Evolutionary conservation across 2,329 filamentous ascomycete species (phyloP).

Genomic region (Epichloe bromicola): DNA sequence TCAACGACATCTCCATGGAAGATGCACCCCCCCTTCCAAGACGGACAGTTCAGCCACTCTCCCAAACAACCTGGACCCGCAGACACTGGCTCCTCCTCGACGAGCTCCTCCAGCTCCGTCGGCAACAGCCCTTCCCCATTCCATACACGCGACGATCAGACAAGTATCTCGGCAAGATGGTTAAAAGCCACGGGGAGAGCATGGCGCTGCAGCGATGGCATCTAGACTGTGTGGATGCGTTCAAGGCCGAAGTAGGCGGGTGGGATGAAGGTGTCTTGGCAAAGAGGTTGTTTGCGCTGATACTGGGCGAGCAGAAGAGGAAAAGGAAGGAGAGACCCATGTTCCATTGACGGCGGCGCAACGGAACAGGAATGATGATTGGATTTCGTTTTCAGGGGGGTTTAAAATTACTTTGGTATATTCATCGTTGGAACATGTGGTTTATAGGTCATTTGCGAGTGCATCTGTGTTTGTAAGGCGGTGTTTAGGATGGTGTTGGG

Average conservation of each 20-base stretch:
- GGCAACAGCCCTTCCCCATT: conserved; percentile 23
- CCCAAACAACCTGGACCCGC: conserved; percentile 33
- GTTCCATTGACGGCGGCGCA: conserved; percentile 16
- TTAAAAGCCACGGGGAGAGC: conserved; percentile 32
- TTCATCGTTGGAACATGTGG: too few relatives aligned
- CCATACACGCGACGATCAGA: conserved; percentile 17
- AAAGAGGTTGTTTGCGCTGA: conserved; percentile 38
- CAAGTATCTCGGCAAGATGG: conserved; percentile 33
- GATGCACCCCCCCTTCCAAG: conserved; percentile 14
- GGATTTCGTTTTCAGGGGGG: background rate
- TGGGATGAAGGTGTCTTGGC: conserved; percentile 38
- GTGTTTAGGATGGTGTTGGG: too few relatives aligned
- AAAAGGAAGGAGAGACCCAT: conserved; percentile 12
- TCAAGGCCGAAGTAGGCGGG: conserved; percentile 31
- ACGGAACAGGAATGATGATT: background rate
- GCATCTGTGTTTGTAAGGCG: too few relatives aligned
- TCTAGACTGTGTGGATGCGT: conserved; percentile 43
- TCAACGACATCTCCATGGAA: conserved; percentile 14
- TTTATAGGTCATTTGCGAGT: too few relatives aligned
- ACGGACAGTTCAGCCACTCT: conserved; percentile 17
- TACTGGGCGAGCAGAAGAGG: conserved; percentile 34
- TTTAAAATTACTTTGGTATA: background rate
- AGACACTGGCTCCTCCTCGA: conserved; percentile 42
- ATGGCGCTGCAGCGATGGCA: conserved; percentile 43
- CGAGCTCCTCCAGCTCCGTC: conserved; percentile 36